These are phyloP conservation scores for Trypanosoma mega DNA, from an alignment of 208 protist species.

Conservation along the genomic window DNA sequence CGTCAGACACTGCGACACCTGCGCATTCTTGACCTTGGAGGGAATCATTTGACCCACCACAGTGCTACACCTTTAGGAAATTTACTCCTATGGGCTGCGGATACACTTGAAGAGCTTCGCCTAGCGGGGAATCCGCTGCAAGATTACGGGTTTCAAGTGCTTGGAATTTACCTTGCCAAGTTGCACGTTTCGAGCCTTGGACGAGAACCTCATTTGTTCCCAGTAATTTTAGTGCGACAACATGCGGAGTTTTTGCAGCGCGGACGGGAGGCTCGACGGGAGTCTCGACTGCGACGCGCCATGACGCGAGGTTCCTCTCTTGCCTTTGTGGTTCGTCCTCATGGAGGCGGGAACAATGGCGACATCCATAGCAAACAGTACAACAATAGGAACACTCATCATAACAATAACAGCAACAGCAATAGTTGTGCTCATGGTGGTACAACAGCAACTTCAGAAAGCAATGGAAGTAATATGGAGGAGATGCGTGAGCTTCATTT, in stretches of 20 bases:
- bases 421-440: neutral
- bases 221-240: slow-evolving; percentile 29
- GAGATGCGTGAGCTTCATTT: slow-evolving; percentile 28
- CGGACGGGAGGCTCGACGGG: neutral
- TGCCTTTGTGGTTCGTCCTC: neutral
- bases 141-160: slow-evolving; percentile 76
- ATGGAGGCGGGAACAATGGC: too few species aligned
- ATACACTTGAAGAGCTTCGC: slow-evolving; percentile 61
- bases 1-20: slow-evolving; percentile 28
- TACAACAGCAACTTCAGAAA: too few species aligned
- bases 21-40: slow-evolving; percentile 65
- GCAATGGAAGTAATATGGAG: neutral
- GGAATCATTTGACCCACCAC: slow-evolving; percentile 63
- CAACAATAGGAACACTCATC: too few species aligned
- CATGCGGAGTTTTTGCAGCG: neutral
- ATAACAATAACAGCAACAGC: neutral
- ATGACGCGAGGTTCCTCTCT: neutral
- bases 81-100: slow-evolving; percentile 57
- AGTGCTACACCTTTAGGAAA: slow-evolving; percentile 64
- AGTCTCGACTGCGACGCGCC: neutral
- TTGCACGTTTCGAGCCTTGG: slow-evolving; percentile 33
- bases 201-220: slow-evolving; percentile 43
- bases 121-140: slow-evolving; percentile 58
- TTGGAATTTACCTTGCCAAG: slow-evolving; percentile 71
- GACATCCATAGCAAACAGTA: too few species aligned